A percentile compares a stretch with the other conserved stretches of the same genome.
phyloP scores from a whole-genome alignment of 768 basidiomycete genomes.

The Steccherinum ochraceum region DNA sequence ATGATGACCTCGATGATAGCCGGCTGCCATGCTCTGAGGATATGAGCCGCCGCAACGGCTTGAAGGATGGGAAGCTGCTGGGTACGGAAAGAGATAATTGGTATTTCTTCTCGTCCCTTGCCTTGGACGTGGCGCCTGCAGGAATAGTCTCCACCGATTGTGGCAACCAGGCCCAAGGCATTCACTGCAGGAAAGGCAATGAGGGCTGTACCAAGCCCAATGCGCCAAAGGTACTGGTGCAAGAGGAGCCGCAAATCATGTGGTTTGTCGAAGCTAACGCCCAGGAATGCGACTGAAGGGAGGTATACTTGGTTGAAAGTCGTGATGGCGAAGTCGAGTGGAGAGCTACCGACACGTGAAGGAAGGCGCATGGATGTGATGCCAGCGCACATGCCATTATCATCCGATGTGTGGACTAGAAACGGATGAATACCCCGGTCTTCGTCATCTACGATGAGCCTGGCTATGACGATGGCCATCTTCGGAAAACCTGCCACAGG shows the following conservation, averaged over 20 bases:
- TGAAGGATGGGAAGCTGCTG: conserved; percentile 34
- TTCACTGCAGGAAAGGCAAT: conserved; percentile 22
- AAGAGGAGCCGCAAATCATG: conserved; percentile 16
- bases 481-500: conserved; percentile 17
- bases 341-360: conserved; percentile 24
- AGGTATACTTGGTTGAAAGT: conserved; percentile 30
- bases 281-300: conserved; percentile 25
- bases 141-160: conserved; percentile 27
- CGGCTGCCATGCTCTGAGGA: conserved; percentile 27
- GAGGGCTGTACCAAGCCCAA: conserved; percentile 28
- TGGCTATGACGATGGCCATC: conserved; percentile 24
- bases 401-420: conserved; percentile 23
- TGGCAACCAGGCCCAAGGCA: conserved; percentile 16
- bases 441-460: conserved; percentile 20
- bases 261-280: conserved; percentile 12
- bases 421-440: conserved; percentile 25
- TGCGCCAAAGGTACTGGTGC: conserved; percentile 23
- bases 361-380: conserved; percentile 7
- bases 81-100: conserved; percentile 35
- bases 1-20: conserved; percentile 20
- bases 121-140: conserved; percentile 20
- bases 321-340: conserved; percentile 31
- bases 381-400: conserved; percentile 20
- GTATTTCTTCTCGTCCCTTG: conserved; percentile 8
- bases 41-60: conserved; percentile 28